Evolutionary conservation across 176 grass and related monocot species (phyloP).

Genomic region (Poa annua): DNA sequence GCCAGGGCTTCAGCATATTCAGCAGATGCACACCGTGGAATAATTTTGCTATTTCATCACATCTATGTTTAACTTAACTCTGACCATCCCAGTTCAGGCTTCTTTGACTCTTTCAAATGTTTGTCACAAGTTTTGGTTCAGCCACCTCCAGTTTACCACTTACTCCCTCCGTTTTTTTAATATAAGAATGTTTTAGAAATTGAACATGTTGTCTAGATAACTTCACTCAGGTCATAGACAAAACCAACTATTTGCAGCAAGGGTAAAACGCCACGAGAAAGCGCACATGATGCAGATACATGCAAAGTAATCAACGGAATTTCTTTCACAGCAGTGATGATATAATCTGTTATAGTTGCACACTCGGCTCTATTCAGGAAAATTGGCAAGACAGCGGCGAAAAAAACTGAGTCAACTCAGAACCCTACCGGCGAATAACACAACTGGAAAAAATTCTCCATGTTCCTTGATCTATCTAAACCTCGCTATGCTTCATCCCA

Average conservation of each 20-base stretch:
- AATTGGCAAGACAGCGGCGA: conserved; percentile 45
- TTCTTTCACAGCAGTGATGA: conserved; percentile 32
- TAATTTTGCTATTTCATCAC: no score
- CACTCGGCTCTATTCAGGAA: conserved; percentile 42
- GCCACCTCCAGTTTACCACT: no score
- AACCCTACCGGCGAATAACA: conserved; percentile 22
- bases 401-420: conserved; percentile 18
- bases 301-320: conserved; percentile 35
- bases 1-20: no score
- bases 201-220: no score
- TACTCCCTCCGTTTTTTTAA: no score
- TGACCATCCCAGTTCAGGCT: no score
- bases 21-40: no score
- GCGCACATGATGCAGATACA: neutral
- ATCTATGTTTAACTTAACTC: no score
- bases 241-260: neutral
- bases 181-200: no score
- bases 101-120: no score
- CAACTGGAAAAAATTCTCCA: neutral
- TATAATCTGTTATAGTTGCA: conserved; percentile 37
- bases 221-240: no score
- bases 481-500: conserved; percentile 47
- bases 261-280: neutral
- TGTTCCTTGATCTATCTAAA: conserved; percentile 38
- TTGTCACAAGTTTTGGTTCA: no score